Conservation (phyloP, 345 rosid species). For the Citrus unshiu region DNA sequence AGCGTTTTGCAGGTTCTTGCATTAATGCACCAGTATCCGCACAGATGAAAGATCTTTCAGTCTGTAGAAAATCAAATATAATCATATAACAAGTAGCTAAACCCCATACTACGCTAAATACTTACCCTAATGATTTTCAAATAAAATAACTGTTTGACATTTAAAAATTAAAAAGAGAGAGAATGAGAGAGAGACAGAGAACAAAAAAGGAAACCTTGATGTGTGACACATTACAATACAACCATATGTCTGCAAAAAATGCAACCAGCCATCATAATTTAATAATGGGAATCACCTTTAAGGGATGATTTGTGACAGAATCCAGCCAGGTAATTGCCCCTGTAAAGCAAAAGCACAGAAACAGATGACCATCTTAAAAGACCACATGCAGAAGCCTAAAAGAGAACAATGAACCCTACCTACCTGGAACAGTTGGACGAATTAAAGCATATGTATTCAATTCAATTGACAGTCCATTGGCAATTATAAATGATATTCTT, state of each 20-base stretch:
- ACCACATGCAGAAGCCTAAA: slow-evolving; percentile 3
- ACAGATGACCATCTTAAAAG: slow-evolving; percentile 3
- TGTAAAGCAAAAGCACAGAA: slow-evolving; percentile 20
- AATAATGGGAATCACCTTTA: slow-evolving; percentile 52
- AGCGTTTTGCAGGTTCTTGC: slow-evolving; percentile 56
- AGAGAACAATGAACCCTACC: background rate
- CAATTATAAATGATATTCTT: slow-evolving; percentile 55
- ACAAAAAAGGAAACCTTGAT: background rate
- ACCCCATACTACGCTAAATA: background rate
- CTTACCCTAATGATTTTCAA: background rate
- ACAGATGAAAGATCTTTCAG: slow-evolving; percentile 86
- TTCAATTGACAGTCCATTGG: slow-evolving; percentile 65
- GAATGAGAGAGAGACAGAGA: no score
- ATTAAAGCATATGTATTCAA: slow-evolving; percentile 80
- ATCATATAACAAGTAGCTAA: background rate
- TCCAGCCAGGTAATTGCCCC: slow-evolving; percentile 88
- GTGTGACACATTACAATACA: background rate
- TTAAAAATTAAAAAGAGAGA: no score
- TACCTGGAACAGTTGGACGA: slow-evolving; percentile 81
- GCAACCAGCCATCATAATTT: background rate
- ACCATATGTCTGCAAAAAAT: background rate
- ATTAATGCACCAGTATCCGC: slow-evolving; percentile 90
- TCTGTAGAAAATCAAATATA: slow-evolving; percentile 38
- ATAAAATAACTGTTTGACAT: background rate
- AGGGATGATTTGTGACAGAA: slow-evolving; percentile 83